These are phyloP conservation scores for Tagetes erecta DNA, from an alignment of 129 eudicot species.

Conservation along the genomic window DNA sequence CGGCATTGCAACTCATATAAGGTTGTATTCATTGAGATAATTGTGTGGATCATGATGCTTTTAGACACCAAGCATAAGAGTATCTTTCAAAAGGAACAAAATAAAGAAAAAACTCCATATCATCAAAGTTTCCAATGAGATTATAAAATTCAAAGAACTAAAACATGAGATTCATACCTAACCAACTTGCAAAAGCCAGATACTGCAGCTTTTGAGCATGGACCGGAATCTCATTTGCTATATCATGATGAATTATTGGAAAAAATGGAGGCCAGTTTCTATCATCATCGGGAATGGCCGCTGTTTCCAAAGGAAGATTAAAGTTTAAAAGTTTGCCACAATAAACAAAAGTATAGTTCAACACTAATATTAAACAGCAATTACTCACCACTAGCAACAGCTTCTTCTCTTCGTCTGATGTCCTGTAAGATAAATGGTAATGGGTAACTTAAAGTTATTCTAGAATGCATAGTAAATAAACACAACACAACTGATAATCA, in stretches of 20 bases:
- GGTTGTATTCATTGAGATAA: background rate
- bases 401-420: conserved; percentile 89
- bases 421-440: conserved; percentile 60
- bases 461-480: conserved; percentile 17
- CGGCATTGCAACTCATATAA: conserved; percentile 15
- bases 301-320: conserved; percentile 43
- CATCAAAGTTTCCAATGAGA: background rate
- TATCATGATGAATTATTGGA: conserved; percentile 97
- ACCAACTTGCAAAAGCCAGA: conserved; percentile 99
- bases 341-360: conserved; percentile 16
- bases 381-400: conserved; percentile 75
- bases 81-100: background rate
- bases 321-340: conserved; percentile 11
- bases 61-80: background rate
- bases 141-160: conserved; percentile 15
- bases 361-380: background rate
- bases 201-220: conserved; percentile 98
- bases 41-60: conserved; percentile 1
- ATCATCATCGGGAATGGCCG: conserved; percentile 71
- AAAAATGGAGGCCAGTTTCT: conserved; percentile 97
- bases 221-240: conserved; percentile 94
- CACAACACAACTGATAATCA: background rate
- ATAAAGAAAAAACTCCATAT: background rate
- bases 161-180: conserved; percentile 56
- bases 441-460: conserved; percentile 6